Base-by-base conservation (phyloP, 805 yeast species). In the Clavispora phyllophila region DNA sequence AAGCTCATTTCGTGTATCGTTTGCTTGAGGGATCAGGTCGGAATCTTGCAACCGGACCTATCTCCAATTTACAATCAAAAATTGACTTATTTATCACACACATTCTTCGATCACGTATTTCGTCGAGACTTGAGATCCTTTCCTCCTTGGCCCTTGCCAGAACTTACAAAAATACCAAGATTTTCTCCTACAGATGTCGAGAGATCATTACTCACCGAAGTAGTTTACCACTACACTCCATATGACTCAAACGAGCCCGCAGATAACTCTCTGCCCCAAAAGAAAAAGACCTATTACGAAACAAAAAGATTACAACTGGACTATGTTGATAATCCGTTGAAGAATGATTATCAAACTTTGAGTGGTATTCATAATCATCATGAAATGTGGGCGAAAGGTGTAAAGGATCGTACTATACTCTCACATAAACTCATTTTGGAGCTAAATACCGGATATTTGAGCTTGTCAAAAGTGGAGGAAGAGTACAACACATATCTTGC, bases 1-100 rank as follows among this genome's bases (percentile, higher is more conserved):
- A 81, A 79, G 37, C 80, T 84, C 9, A 80, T 90, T 1, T 87
- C 96, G 1, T 88, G 95, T 1, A 74, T 84, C 15, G 96, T 89
- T 3, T 87, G 89, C 24, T 62, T 88, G 40, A 68, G 96, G 53
- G 95, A 85, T 49, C 73, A 82, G 45, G 88, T 84, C 12, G 98
- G 98, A 7, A 76, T 76, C 37, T 60, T 91, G 35, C 93, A 96
- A 2, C 83, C 88, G 0, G 93, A 82, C 54, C 60, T 88, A 37
- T 73, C 85, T 57, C 90, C 93, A 13, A 77, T 86, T 17, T 87
- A 84, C 60, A 70, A 78, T 31, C 82, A 81, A 50, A 76, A 82
- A 44, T 69, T 89, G 49, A 69, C 71, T 6, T 85, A 78, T 54
- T 66, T 90, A 40, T 63, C 70, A 1, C 73, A 73, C 29, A 61